Conservation (phyloP, 2,329 filamentous ascomycete species). For the Ciborinia camelliae region DNA sequence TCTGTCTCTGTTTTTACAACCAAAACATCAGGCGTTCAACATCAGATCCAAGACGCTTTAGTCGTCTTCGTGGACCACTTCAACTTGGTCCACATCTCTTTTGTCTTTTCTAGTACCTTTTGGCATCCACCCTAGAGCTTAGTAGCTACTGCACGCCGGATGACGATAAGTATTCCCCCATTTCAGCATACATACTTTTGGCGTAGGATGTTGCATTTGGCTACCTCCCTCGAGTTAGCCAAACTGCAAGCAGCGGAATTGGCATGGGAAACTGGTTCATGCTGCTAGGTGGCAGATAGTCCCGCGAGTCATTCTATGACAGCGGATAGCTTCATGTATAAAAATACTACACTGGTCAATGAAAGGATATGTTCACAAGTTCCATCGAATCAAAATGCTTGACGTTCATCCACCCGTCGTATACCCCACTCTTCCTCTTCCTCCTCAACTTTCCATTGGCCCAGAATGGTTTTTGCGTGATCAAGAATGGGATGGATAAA, state of each 20-base stretch:
- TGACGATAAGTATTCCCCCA: conserved; percentile 11
- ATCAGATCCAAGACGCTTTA: conserved; percentile 64
- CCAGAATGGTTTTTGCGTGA: conserved; percentile 14
- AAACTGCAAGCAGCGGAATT: neutral
- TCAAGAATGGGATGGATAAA: conserved; percentile 20
- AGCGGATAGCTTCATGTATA: conserved; percentile 18
- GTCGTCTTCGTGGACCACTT: conserved; percentile 59
- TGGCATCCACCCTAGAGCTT: conserved; percentile 20
- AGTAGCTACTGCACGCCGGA: conserved; percentile 19
- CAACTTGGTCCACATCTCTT: conserved; percentile 58
- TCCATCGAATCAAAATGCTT: conserved; percentile 9
- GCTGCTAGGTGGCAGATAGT: conserved; percentile 17
- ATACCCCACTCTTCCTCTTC: conserved; percentile 6
- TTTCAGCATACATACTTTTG: conserved; percentile 6
- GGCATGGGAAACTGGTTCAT: conserved; percentile 9
- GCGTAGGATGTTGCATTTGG: neutral
- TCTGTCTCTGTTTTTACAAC: conserved; percentile 79
- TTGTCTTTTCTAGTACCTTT: conserved; percentile 28
- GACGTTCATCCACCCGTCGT: conserved; percentile 1
- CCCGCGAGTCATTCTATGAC: conserved; percentile 14
- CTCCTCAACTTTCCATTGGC: neutral
- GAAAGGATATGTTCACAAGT: neutral
- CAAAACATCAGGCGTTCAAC: conserved; percentile 80
- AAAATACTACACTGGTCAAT: conserved; percentile 14
- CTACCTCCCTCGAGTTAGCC: conserved; percentile 5